phyloP scores from a whole-genome alignment of 257 asterid genomes.

The Jacaranda copaia region DNA sequence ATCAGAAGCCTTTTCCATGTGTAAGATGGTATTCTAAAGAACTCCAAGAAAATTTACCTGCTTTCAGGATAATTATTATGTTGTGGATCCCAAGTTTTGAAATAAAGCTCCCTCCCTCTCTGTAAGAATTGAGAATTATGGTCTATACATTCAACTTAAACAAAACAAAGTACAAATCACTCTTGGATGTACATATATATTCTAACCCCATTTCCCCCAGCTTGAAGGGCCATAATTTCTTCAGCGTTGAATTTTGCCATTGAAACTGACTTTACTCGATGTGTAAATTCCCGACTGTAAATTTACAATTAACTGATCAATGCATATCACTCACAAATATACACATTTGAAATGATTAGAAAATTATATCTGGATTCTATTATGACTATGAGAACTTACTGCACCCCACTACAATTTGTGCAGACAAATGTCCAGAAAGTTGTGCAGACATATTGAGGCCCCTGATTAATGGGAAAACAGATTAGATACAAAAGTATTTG shows the following conservation, averaged over 20 bases:
- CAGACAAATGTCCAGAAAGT: constrained; percentile 93
- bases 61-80: constrained; percentile 67
- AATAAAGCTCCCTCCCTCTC: constrained; percentile 80
- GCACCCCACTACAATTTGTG: constrained; percentile 94
- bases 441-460: constrained; percentile 95
- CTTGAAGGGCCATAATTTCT: constrained; percentile 77
- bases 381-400: constrained; percentile 58
- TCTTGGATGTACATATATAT: neutral
- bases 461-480: constrained; percentile 53
- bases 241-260: constrained; percentile 82
- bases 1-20: constrained; percentile 23
- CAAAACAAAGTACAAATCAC: neutral
- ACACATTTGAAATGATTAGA: neutral
- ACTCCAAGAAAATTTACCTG: constrained; percentile 50
- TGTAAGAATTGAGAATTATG: constrained; percentile 36
- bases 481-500: too few species aligned
- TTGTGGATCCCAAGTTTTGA: constrained; percentile 79
- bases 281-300: constrained; percentile 85
- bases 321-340: neutral
- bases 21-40: constrained; percentile 5
- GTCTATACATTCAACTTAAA: neutral
- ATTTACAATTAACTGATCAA: neutral
- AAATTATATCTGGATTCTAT: neutral
- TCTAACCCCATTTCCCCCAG: constrained; percentile 90
- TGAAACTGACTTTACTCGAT: constrained; percentile 92